Percentiles rank a stretch among this genome's conserved stretches.
phyloP scores from a whole-genome alignment of 805 yeast species.

The Pichia scutulata region DNA sequence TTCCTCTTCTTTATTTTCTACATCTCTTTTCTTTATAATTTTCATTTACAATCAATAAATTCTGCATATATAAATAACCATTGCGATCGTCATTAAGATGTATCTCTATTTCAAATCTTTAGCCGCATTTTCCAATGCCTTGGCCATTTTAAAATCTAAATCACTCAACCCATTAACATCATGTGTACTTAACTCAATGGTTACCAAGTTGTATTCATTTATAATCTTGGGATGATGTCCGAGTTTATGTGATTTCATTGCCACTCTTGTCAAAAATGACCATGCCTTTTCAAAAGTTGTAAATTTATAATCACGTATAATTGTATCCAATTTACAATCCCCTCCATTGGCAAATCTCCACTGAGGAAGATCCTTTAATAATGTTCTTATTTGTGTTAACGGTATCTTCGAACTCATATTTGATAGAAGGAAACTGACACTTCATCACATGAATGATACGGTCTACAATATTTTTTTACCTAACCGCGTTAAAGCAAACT shows the following conservation, averaged over 20 bases:
- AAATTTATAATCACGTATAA: slow-evolving; percentile 36
- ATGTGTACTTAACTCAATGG: slow-evolving; percentile 53
- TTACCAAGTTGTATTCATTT: slow-evolving; percentile 54
- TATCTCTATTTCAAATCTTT: not conserved
- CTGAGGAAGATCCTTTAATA: slow-evolving; percentile 10
- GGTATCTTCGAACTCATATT: slow-evolving; percentile 18
- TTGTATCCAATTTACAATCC: slow-evolving; percentile 5
- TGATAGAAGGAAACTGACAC: too few relatives aligned
- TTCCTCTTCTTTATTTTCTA: too few relatives aligned
- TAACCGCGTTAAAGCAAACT: too few relatives aligned
- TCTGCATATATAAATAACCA: too few relatives aligned
- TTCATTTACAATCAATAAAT: too few relatives aligned
- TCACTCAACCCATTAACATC: slow-evolving; percentile 49
- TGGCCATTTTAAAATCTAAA: slow-evolving; percentile 53
- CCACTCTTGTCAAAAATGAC: slow-evolving; percentile 52
- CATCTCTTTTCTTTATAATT: too few relatives aligned
- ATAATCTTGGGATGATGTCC: slow-evolving; percentile 69
- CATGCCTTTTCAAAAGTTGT: slow-evolving; percentile 51
- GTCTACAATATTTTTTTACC: too few relatives aligned
- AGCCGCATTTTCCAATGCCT: slow-evolving; percentile 34
- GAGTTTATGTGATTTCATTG: slow-evolving; percentile 46
- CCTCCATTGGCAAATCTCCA: slow-evolving; percentile 9
- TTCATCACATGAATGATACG: too few relatives aligned
- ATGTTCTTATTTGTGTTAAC: slow-evolving; percentile 15
- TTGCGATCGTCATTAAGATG: too few relatives aligned